A percentile compares a stretch with the other conserved stretches of the same genome.
Evolutionary conservation across 2,329 filamentous ascomycete genomes (phyloP).

Genomic region (Beauveria sp.): DNA sequence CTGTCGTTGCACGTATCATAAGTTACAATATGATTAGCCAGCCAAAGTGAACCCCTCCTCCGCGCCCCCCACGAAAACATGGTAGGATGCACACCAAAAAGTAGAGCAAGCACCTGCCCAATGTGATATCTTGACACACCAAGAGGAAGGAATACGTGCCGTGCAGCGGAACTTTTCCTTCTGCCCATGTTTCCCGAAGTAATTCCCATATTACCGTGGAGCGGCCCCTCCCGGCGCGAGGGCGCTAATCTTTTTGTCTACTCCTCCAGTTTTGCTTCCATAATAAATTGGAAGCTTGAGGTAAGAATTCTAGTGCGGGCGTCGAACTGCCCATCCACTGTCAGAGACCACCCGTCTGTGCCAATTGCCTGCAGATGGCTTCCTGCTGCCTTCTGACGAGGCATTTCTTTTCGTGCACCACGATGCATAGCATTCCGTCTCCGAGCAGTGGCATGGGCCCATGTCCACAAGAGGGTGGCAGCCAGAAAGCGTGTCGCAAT

Average conservation of each 20-base stretch:
- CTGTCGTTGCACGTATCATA: too few relatives aligned
- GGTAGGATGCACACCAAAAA: background rate
- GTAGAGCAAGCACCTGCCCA: background rate
- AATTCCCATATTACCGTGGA: constrained; percentile 1
- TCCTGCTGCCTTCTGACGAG: background rate
- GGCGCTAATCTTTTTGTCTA: background rate
- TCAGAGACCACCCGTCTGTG: background rate
- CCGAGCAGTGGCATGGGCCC: background rate
- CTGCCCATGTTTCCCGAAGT: background rate
- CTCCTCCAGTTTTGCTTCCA: background rate
- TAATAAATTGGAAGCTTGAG: background rate
- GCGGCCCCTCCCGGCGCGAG: background rate
- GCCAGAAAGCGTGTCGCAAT: background rate
- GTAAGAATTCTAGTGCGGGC: background rate
- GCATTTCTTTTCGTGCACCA: background rate
- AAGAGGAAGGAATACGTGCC: background rate
- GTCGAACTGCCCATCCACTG: background rate
- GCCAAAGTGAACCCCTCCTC: too few relatives aligned
- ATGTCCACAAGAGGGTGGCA: background rate
- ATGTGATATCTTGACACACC: background rate
- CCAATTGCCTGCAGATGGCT: background rate
- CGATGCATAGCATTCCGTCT: background rate
- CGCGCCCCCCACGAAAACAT: too few relatives aligned
- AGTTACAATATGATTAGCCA: too few relatives aligned
- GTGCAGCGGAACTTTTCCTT: background rate